These are phyloP conservation scores for Plantago coronopus DNA, from an alignment of 305 asterid species.

Conservation along the genomic window DNA sequence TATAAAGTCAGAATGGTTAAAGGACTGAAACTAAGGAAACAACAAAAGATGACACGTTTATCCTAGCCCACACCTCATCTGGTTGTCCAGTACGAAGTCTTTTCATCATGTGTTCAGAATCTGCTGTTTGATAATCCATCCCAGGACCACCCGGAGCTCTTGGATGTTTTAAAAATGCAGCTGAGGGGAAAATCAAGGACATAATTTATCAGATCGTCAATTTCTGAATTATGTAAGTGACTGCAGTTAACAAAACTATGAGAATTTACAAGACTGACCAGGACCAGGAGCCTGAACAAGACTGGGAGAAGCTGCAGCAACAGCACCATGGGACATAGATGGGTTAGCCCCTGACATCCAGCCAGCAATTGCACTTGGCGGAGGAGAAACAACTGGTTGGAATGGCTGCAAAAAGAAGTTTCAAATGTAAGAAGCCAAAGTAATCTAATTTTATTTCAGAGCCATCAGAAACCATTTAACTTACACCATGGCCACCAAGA, in stretches of 20 bases:
- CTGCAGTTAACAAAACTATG: constrained; percentile 18
- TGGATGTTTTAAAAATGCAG: constrained; percentile 69
- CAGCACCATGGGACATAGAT: constrained; percentile 75
- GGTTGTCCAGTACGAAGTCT: constrained; percentile 83
- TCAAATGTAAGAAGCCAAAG: constrained; percentile 24
- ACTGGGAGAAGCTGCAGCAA: constrained; percentile 75
- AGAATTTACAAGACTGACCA: constrained; percentile 44
- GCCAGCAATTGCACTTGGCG: constrained; percentile 88
- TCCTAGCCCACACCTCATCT: constrained; percentile 64
- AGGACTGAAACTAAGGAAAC: constrained; percentile 5
- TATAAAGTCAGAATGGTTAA: constrained; percentile 5
- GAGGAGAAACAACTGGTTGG: constrained; percentile 84
- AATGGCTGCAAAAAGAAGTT: constrained; percentile 60
- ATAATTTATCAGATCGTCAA: constrained; percentile 7
- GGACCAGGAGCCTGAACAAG: constrained; percentile 77
- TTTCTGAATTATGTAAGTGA: background rate
- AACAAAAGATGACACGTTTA: constrained; percentile 16
- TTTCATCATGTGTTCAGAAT: constrained; percentile 92
- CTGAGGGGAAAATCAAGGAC: constrained; percentile 31
- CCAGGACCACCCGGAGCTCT: constrained; percentile 79
- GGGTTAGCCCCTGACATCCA: constrained; percentile 93
- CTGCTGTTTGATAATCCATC: constrained; percentile 93
- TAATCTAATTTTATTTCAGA: constrained; percentile 9
- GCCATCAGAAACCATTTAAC: constrained; percentile 21
- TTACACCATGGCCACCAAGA: constrained; percentile 59